A percentile compares a stretch with the other conserved stretches of the same genome.
Evolutionary conservation across 1,139 yeast genomes (phyloP).

Genomic region (Yamadazyma kanchanaburiensis): DNA sequence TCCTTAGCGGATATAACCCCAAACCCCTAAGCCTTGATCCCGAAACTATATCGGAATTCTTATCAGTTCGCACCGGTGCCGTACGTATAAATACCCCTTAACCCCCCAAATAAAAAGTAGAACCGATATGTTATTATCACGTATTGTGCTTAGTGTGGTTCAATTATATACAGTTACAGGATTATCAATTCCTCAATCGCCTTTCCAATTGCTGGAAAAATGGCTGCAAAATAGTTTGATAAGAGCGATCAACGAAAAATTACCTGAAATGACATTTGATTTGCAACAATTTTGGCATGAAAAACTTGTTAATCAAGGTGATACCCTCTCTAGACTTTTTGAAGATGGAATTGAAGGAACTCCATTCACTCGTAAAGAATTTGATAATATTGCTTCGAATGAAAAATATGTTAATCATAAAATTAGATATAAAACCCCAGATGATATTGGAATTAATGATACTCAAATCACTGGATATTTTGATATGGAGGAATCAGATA

Average conservation of each 20-base stretch:
- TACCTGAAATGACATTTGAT: not conserved
- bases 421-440: constrained; percentile 3
- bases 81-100: too few relatives aligned
- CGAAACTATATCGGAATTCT: too few relatives aligned
- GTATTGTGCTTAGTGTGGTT: too few relatives aligned
- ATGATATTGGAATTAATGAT: constrained; percentile 35
- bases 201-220: constrained; percentile 1
- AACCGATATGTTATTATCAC: too few relatives aligned
- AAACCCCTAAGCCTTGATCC: too few relatives aligned
- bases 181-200: constrained; percentile 1
- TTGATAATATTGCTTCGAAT: not conserved
- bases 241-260: not conserved
- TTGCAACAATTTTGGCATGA: constrained; percentile 1
- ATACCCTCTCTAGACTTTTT: not conserved
- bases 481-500: constrained; percentile 46
- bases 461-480: constrained; percentile 61
- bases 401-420: constrained; percentile 2
- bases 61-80: too few relatives aligned
- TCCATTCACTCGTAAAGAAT: constrained; percentile 1
- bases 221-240: too few relatives aligned
- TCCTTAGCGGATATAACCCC: too few relatives aligned
- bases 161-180: not conserved
- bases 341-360: constrained; percentile 2
- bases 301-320: not conserved
- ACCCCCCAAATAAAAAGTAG: too few relatives aligned